phyloP scores from a whole-genome alignment of 1,284 basidiomycete species.

The Baeospora myosura region DNA sequence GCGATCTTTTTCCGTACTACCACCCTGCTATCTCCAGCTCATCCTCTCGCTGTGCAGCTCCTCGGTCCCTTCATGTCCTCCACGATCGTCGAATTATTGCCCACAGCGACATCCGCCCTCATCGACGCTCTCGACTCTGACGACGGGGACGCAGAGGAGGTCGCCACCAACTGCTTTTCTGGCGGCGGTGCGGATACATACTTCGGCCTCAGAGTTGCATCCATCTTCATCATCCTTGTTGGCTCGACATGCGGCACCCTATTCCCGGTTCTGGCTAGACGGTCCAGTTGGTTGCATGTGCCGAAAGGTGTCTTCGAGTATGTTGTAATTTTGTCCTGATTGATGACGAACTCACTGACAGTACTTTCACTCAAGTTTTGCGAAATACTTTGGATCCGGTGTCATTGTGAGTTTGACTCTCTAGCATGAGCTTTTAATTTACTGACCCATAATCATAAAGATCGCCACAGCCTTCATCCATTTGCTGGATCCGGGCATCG shows the following conservation, averaged over 20 bases:
- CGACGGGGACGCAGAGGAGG: too few relatives aligned
- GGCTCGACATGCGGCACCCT: constrained; percentile 67
- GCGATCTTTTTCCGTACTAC: too few relatives aligned
- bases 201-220: constrained; percentile 62
- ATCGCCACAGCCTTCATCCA: constrained; percentile 92
- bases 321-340: constrained; percentile 22
- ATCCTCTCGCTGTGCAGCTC: too few relatives aligned
- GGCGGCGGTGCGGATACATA: constrained; percentile 30
- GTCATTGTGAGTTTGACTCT: constrained; percentile 59
- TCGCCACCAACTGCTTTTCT: background rate
- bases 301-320: constrained; percentile 71
- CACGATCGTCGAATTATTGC: background rate
- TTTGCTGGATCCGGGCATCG: constrained; percentile 70
- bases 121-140: too few relatives aligned
- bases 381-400: constrained; percentile 93
- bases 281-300: constrained; percentile 50
- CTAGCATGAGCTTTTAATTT: constrained; percentile 12
- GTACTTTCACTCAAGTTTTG: constrained; percentile 56
- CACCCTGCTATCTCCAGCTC: too few relatives aligned
- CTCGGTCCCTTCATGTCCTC: background rate
- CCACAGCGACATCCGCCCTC: background rate
- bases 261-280: constrained; percentile 74
- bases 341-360: constrained; percentile 6
- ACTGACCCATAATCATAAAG: constrained; percentile 26
- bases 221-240: constrained; percentile 82